Evolutionary conservation across 2,329 filamentous ascomycete genomes (phyloP), one percentile per base, ranked within the genome.

Genomic region (Phyllosticta citribraziliensis): DNA sequence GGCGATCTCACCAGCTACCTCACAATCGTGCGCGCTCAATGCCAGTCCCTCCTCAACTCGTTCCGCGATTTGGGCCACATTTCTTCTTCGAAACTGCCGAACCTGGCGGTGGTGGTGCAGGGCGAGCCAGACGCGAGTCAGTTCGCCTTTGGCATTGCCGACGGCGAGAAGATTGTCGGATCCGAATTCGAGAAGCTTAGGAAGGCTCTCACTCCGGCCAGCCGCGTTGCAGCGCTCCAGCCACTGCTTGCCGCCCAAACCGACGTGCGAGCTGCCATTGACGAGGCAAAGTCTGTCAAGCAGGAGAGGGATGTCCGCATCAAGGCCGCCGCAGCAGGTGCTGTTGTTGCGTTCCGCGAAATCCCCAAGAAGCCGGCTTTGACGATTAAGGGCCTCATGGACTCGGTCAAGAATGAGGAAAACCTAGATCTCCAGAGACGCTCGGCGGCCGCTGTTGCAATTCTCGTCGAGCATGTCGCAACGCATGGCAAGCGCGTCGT

Each of bases 381-480:
- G 19, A 85, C 96, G 12, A 99, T 99, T 76, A 97, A 96, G 75
- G 90, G 87, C 2, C 89, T 99, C 74, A 99, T 99, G 94, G 94
- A 99, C 73, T 97, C 93, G 69, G 84, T 99, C 70, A 99, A 97
- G 75, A 87, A 86, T 47, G 95, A 99, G 71, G 94, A 97, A 68
- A 97, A 95, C 69, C 76, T 88, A 27, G 89, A 94, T 66, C 80
- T 99, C 1, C 94, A 99, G 72, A 85, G 84, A 67, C 88, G 93
- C 24, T 96, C 93, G 27, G 90, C 92, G 1, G 84, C 84, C 14
- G 92, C 91, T 2, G 88, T 99, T 58, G 90, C 91, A 5, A 84
- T 83, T 50, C 84, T 97, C 20, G 87, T 99, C n/a, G 86, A 89
- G 66, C 81, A 94, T 22, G 94, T 97, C 68, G 91, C 91, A 3